A percentile compares a stretch with the other conserved stretches of the same genome.
Evolutionary conservation across 441 rosid species (phyloP).

Genomic region (Erodium chrysanthum): DNA sequence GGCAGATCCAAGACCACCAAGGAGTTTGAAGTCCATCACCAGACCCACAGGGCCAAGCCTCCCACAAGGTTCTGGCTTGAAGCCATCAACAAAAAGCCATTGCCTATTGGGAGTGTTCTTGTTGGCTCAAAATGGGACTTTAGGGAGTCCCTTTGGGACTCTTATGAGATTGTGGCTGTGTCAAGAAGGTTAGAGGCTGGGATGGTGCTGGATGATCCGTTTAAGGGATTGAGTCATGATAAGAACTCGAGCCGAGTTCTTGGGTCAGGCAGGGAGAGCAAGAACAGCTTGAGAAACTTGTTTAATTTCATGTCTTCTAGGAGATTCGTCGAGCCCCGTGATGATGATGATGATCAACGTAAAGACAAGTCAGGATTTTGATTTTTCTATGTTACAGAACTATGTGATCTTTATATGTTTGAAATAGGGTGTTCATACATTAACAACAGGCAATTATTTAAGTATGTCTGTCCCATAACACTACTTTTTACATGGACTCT

Average conservation of each 20-base stretch:
- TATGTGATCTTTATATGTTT: too few species aligned
- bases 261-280: neutral
- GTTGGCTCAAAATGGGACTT: neutral
- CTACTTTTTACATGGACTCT: neutral
- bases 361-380: neutral
- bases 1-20: neutral
- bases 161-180: conserved; percentile 1
- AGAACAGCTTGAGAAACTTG: conserved; percentile 4
- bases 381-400: neutral
- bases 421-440: neutral
- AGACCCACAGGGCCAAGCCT: neutral
- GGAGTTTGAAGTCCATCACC: neutral
- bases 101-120: neutral
- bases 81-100: conserved; percentile 1
- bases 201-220: neutral
- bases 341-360: neutral
- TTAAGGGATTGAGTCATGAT: neutral
- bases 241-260: neutral
- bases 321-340: neutral
- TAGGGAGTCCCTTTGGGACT: neutral
- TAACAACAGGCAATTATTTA: neutral
- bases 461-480: neutral
- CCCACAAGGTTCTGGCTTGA: conserved; percentile 1
- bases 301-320: neutral
- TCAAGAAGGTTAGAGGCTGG: conserved; percentile 6